Evolutionary conservation across 306 rosid genomes (phyloP).

Genomic region (Sesbania bispinosa): DNA sequence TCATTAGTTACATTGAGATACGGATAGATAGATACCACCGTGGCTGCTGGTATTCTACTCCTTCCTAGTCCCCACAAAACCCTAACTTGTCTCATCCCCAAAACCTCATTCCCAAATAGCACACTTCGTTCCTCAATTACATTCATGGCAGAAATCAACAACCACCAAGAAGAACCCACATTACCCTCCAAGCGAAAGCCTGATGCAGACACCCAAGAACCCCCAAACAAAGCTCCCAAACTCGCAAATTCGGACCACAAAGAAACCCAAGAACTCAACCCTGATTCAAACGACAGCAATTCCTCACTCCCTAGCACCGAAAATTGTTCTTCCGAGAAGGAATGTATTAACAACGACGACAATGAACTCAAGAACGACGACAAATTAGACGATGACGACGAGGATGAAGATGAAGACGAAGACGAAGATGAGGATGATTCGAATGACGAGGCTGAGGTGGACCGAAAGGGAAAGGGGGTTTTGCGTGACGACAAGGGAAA

Average conservation of each 20-base stretch:
- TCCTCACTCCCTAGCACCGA: constrained; percentile 6
- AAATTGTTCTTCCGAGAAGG: constrained; percentile 30
- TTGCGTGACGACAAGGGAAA: constrained; percentile 72
- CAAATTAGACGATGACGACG: not conserved
- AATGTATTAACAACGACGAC: constrained; percentile 1
- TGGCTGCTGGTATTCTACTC: not conserved
- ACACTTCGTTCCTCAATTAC: not conserved
- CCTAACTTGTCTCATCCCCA: not conserved
- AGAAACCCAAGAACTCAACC: not conserved
- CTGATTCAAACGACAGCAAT: not conserved
- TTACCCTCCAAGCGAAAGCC: constrained; percentile 60
- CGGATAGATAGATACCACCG: too few relatives aligned
- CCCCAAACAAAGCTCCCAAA: constrained; percentile 50
- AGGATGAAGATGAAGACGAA: constrained; percentile 6
- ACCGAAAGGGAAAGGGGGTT: constrained; percentile 75
- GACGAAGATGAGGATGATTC: constrained; percentile 29
- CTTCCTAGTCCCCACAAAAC: not conserved
- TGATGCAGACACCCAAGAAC: constrained; percentile 37
- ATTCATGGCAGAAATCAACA: constrained; percentile 61
- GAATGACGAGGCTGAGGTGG: constrained; percentile 38
- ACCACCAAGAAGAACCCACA: constrained; percentile 52
- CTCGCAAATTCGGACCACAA: constrained; percentile 23
- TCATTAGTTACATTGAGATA: too few relatives aligned
- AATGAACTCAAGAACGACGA: constrained; percentile 7
- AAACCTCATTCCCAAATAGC: constrained; percentile 12